A percentile compares a stretch with the other conserved stretches of the same genome.
phyloP scores from a whole-genome alignment of 768 basidiomycete species.

The Hemileccinum rubropunctum region DNA sequence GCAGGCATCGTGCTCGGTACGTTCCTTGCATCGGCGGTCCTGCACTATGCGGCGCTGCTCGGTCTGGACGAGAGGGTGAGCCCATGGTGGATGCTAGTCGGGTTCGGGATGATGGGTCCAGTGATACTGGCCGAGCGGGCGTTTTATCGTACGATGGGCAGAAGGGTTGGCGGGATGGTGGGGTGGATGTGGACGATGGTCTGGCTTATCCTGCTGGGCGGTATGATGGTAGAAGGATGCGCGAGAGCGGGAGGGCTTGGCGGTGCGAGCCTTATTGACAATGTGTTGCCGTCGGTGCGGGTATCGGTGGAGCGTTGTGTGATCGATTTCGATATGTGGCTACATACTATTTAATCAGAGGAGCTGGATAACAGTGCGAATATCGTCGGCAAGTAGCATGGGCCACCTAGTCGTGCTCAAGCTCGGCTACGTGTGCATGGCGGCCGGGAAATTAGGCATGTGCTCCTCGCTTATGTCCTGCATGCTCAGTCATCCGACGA shows the following conservation, averaged over 20 bases:
- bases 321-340: conserved; percentile 11
- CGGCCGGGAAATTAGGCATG: no score
- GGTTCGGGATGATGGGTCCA: conserved; percentile 54
- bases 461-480: no score
- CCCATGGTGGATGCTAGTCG: conserved; percentile 38
- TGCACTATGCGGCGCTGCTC: conserved; percentile 54
- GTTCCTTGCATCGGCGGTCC: conserved; percentile 53
- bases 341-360: conserved; percentile 1
- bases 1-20: conserved; percentile 49
- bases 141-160: conserved; percentile 23
- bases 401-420: no score
- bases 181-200: conserved; percentile 37
- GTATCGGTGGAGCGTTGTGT: conserved; percentile 11
- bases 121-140: conserved; percentile 47
- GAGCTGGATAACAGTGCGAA: background rate
- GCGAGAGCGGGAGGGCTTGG: conserved; percentile 4
- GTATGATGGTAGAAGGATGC: conserved; percentile 22
- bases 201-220: conserved; percentile 26
- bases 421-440: no score
- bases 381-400: no score
- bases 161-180: conserved; percentile 26
- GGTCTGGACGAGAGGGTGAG: conserved; percentile 48
- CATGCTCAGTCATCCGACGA: no score
- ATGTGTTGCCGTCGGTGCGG: background rate
- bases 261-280: background rate